Percentiles rank a stretch among this genome's conserved stretches.
Evolutionary conservation across 2,329 filamentous ascomycete genomes (phyloP).

Genomic region (Xylaria multiplex): DNA sequence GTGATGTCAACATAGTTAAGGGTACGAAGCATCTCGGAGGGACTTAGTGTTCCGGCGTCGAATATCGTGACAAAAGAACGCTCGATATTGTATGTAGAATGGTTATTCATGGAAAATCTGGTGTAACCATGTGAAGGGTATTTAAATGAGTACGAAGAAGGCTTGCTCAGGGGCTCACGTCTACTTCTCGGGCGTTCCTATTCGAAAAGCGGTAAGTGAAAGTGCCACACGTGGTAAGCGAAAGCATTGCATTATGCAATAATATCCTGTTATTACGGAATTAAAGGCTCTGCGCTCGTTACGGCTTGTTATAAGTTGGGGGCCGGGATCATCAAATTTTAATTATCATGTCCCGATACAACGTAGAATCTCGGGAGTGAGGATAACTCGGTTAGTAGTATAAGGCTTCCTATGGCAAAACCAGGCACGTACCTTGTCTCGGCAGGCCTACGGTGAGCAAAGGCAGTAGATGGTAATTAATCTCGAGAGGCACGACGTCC

Average conservation of each 20-base stretch:
- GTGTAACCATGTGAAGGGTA: not conserved
- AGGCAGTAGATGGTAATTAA: not conserved
- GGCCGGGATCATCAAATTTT: constrained; percentile 23
- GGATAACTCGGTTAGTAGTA: not conserved
- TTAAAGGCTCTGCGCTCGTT: constrained; percentile 16
- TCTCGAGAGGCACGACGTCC: not conserved
- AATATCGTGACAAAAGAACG: not conserved
- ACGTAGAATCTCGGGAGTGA: not conserved
- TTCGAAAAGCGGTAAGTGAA: not conserved
- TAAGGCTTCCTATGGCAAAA: not conserved
- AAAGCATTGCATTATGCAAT: constrained; percentile 24
- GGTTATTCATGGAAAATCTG: not conserved
- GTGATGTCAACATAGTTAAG: not conserved
- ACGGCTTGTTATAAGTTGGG: constrained; percentile 9
- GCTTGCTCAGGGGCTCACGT: constrained; percentile 6
- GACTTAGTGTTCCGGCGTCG: not conserved
- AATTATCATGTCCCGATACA: constrained; percentile 5
- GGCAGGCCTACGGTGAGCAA: constrained; percentile 18
- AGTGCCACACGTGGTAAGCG: constrained; percentile 2
- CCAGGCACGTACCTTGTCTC: constrained; percentile 4
- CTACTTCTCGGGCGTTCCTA: not conserved
- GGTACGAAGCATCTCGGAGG: not conserved
- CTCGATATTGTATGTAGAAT: not conserved
- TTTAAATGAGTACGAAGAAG: not conserved
- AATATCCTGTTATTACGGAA: constrained; percentile 10